Evolutionary conservation across 768 basidiomycete genomes (phyloP), one percentile per base, ranked within the genome.

Genomic region (Lactarius pseudohatsudake): DNA sequence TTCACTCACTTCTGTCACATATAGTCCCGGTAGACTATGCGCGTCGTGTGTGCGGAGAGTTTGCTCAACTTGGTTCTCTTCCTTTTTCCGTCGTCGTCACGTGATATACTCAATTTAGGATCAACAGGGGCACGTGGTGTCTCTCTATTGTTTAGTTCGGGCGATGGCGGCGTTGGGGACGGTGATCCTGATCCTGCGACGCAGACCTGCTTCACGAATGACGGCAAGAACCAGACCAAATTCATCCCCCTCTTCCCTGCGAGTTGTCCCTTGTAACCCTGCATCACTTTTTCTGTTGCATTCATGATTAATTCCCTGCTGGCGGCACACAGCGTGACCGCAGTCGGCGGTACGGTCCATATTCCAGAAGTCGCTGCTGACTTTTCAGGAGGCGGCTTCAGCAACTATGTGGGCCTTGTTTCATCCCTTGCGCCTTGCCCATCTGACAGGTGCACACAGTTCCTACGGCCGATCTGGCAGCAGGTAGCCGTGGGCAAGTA

Each of bases 351-450:
- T 6, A 91, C 90, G 1, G 76, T 75, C 43, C 10, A 57, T 58
- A 75, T 88, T 55, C 89, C 87, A 0, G 89, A 91, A 73, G 79
- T 79, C 16, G 85, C 84, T 0, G 83, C 81, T 1, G 73, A 67
- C 68, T 87, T 89, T 78, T 89, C 87, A 15, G 87, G 88, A 1
- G 90, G 90, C 40, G 89, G 90, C 2, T 92, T 90, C 77, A 89
- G 88, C 71, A 79, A 89, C 68, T 83, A 85, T 59, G 88, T 89
- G 15, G 69, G 82, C 79, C 22, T 22, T 22, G 9, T 38, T 34
- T 22, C 2, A 4, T 22, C 34, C 54, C 18, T 41, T 13, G 18
- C 13, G 3, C 10, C 8, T 47, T 10, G 18, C n/a, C 13, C 3
- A 13, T 2, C 38, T 59, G 16, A 30, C 10, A 40, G 8, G 22